phyloP scores from a whole-genome alignment of 2,329 filamentous ascomycete species.

The Blumeria graminis region DNA sequence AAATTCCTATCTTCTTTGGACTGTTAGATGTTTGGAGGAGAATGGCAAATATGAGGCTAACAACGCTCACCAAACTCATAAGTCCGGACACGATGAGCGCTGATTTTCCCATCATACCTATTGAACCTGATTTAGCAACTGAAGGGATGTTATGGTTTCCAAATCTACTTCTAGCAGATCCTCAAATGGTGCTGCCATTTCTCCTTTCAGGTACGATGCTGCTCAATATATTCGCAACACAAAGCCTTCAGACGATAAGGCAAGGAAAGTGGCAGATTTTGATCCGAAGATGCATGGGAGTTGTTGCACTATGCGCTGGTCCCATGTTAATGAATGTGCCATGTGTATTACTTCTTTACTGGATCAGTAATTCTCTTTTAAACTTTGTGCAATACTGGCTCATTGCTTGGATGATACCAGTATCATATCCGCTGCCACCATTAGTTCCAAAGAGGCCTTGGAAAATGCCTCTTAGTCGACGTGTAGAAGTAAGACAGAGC shows the following conservation, averaged over 20 bases:
- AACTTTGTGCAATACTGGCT: constrained; percentile 19
- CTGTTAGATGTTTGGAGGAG: constrained; percentile 23
- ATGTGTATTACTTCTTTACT: constrained; percentile 23
- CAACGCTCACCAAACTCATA: neutral
- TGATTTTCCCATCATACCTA: constrained; percentile 2
- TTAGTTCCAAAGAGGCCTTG: constrained; percentile 11
- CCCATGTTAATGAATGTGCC: constrained; percentile 19
- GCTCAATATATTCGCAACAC: constrained; percentile 18
- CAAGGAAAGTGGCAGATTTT: constrained; percentile 9
- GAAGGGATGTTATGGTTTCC: constrained; percentile 38
- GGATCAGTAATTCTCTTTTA: constrained; percentile 21
- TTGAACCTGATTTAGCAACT: constrained; percentile 18
- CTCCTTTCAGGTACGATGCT: constrained; percentile 24
- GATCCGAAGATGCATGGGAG: constrained; percentile 14
- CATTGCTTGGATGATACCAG: constrained; percentile 19
- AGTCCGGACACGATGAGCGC: neutral
- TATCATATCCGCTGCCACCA: constrained; percentile 13
- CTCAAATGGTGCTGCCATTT: constrained; percentile 23
- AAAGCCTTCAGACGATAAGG: constrained; percentile 2
- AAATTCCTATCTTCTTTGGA: constrained; percentile 22
- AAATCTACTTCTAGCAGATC: constrained; percentile 28
- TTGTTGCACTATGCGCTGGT: constrained; percentile 19
- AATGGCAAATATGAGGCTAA: constrained; percentile 19
- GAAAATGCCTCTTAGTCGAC: too few relatives aligned
- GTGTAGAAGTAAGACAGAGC: too few relatives aligned